phyloP scores from a whole-genome alignment of 2,329 filamentous ascomycete species.

The Penicillium italicum region DNA sequence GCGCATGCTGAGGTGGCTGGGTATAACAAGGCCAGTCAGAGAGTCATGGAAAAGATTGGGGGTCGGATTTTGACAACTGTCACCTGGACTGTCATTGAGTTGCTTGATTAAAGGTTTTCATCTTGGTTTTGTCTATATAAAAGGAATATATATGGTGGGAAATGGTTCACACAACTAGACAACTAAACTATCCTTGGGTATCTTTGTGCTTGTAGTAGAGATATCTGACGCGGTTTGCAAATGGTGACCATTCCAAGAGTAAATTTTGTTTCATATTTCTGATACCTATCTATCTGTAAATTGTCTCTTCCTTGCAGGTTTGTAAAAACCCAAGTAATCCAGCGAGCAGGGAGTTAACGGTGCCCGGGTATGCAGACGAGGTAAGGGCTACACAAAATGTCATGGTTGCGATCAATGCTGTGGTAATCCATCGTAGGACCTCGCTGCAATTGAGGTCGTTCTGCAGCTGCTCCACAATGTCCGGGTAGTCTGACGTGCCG shows the following conservation, averaged over 20 bases:
- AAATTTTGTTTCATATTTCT: background rate
- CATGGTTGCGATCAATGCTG: too few relatives aligned
- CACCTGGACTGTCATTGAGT: conserved; percentile 39
- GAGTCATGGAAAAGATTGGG: conserved; percentile 47
- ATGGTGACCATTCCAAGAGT: background rate
- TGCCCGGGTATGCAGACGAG: too few relatives aligned
- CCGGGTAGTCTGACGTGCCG: too few relatives aligned
- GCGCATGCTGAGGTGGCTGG: conserved; percentile 40
- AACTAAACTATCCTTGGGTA: background rate
- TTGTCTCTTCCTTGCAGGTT: background rate
- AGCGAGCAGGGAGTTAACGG: too few relatives aligned
- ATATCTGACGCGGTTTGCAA: background rate
- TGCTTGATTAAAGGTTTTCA: conserved; percentile 14
- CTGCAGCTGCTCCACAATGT: too few relatives aligned
- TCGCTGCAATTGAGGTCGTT: too few relatives aligned
- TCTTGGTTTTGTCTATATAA: background rate
- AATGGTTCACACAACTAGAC: background rate
- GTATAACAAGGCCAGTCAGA: conserved; percentile 37
- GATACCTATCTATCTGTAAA: background rate
- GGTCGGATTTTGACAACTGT: conserved; percentile 35
- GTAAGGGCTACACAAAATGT: too few relatives aligned
- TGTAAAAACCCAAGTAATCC: too few relatives aligned
- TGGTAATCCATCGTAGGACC: too few relatives aligned
- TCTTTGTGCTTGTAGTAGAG: background rate
- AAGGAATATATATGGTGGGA: background rate